Base-by-base conservation (phyloP, 805 yeast species). In the Barnettozyma sucrosica region DNA sequence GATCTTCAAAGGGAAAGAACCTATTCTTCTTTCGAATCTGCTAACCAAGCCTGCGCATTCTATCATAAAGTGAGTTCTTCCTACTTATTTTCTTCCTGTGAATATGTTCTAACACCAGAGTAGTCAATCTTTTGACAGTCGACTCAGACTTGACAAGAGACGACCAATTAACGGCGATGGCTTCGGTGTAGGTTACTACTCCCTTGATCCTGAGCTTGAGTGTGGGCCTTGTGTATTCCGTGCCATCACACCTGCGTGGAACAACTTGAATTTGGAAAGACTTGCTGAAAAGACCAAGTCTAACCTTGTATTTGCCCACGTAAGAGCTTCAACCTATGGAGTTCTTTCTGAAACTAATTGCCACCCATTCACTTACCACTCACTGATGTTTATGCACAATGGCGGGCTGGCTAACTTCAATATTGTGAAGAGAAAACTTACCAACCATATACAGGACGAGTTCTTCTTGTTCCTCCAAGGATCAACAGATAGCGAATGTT, bases 171-270 rank as follows among this genome's bases (percentile, higher is more conserved):
- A 93, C 64, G 99, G 99, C 37, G 99, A 93, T 66, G 99, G 99
- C 0, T 93, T 93, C 65, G 99, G 99, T 2, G 92, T 93, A 20
- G 98, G 98, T 1, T 93, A 93, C 67, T 93, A 93, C 62, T 74
- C 81, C 4, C 57, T 69, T n/a, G 85, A 79, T 40, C 68, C 68
- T 9, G 82, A 79, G 42, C 66, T 77, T 18, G 78, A 75, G 36
- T 78, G 80, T 38, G 86, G 89, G 2, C 98, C 99, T 23, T 93
- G 98, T 66, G 76, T 89, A 3, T 93, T 87, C 70, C 83, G 89
- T 56, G 98, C 98, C 11, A 93, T 90, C 42, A 93, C 99, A 0
- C 99, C 99, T 0, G 95, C 97, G 1, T 93, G 99, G 99, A 93
- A 93, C 68, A 93, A 93, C 65, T 80, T 86, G 59, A 93, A 93